Conservation (phyloP, 1,139 yeast genomes). For the Diutina pseudorugosa region DNA sequence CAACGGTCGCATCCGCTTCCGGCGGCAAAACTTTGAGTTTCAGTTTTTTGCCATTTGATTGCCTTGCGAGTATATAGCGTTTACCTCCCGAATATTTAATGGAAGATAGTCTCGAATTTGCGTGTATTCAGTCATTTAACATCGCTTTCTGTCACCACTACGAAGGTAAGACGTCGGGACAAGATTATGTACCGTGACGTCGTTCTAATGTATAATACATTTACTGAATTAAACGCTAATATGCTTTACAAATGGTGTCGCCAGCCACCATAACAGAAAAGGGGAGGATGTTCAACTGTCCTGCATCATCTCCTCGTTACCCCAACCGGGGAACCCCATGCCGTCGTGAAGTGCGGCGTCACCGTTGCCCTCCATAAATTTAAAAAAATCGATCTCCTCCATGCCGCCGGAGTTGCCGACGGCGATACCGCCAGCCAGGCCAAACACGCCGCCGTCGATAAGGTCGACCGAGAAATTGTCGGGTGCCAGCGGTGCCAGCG, state of each 20-base stretch:
- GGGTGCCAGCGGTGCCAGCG: constrained; percentile 13
- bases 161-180: not conserved
- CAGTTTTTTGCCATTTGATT: constrained; percentile 26
- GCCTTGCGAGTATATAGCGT: not conserved
- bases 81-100: no score
- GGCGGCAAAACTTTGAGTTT: constrained; percentile 24
- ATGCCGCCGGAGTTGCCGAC: constrained; percentile 14
- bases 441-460: constrained; percentile 10
- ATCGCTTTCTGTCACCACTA: no score
- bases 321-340: not conserved
- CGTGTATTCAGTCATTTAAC: no score
- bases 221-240: not conserved
- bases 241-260: not conserved
- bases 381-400: constrained; percentile 42
- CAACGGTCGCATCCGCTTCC: constrained; percentile 10
- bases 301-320: constrained; percentile 3
- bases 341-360: constrained; percentile 1
- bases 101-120: no score
- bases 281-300: constrained; percentile 2
- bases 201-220: not conserved
- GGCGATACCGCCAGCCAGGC: constrained; percentile 7
- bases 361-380: constrained; percentile 30
- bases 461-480: constrained; percentile 28
- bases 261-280: not conserved
- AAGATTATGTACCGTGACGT: no score